Percentiles rank a stretch among this genome's conserved stretches.
These are phyloP conservation scores for Geranium incanum DNA, from an alignment of 441 rosid genomes.

Conservation along the genomic window DNA sequence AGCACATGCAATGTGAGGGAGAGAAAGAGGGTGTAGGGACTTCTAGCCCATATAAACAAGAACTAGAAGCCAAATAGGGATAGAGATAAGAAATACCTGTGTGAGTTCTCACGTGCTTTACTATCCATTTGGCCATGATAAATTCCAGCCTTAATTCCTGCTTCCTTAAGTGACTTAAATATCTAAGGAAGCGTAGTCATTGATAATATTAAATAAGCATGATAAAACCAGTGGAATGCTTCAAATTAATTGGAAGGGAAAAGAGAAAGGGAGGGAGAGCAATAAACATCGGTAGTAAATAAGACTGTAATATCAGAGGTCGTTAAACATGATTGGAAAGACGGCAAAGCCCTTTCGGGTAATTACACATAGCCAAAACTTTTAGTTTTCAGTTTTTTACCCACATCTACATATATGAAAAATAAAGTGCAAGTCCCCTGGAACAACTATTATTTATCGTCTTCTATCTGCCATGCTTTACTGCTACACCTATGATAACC, in stretches of 20 bases:
- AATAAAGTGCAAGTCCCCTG: background rate
- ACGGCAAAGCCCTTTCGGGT: background rate
- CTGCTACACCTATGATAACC: background rate
- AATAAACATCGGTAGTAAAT: background rate
- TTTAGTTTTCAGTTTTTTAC: background rate
- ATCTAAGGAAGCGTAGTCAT: constrained; percentile 24
- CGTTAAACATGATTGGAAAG: background rate
- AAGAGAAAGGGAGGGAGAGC: background rate
- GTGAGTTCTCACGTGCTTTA: constrained; percentile 40
- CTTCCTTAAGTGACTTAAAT: constrained; percentile 28
- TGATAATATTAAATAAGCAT: background rate
- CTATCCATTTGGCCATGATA: constrained; percentile 48
- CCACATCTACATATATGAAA: background rate
- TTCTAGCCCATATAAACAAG: constrained; percentile 2
- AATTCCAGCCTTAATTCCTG: constrained; percentile 36
- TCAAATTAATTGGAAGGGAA: background rate
- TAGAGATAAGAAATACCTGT: constrained; percentile 27
- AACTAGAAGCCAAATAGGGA: constrained; percentile 9
- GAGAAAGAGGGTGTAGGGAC: background rate
- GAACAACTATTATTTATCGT: background rate
- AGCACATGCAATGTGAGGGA: constrained; percentile 10
- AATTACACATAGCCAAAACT: background rate
- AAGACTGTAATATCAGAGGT: background rate
- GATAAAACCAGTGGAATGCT: background rate
- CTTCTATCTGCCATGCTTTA: background rate